Percentiles rank a stretch among this genome's conserved stretches.
These are phyloP conservation scores for Senna siamea DNA, from an alignment of 306 rosid genomes.

Conservation along the genomic window DNA sequence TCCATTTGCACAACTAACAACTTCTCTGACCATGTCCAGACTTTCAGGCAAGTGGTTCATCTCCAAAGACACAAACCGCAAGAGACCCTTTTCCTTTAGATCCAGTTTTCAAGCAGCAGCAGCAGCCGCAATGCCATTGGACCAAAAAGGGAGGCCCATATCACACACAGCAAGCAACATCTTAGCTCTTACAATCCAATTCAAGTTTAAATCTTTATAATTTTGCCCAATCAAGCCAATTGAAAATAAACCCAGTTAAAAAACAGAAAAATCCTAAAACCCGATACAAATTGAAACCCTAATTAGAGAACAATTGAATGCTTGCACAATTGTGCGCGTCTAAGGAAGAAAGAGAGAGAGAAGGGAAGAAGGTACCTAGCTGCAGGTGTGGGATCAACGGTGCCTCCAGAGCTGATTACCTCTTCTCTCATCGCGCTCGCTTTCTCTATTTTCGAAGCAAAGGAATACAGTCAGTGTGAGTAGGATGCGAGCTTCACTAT, in stretches of 20 bases:
- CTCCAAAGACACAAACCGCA: constrained; percentile 29
- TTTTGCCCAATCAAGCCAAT: constrained; percentile 18
- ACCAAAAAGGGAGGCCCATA: background rate
- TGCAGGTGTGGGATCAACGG: constrained; percentile 84
- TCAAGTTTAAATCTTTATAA: background rate
- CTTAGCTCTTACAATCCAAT: constrained; percentile 11
- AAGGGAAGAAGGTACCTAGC: constrained; percentile 59
- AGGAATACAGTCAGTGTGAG: constrained; percentile 12
- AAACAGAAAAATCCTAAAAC: constrained; percentile 7
- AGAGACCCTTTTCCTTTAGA: constrained; percentile 13
- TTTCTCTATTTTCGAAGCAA: constrained; percentile 43
- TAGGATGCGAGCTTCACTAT: constrained; percentile 19
- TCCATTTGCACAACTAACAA: background rate
- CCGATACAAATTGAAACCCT: constrained; percentile 33
- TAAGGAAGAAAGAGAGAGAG: background rate
- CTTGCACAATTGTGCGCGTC: background rate
- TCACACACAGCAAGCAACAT: background rate
- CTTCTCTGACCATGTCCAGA: background rate
- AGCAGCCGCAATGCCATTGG: background rate
- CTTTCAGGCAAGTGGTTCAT: background rate
- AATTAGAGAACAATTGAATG: constrained; percentile 29
- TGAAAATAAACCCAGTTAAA: constrained; percentile 42
- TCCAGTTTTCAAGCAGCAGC: background rate
- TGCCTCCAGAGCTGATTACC: constrained; percentile 94
- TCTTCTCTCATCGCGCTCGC: constrained; percentile 77